phyloP scores from a whole-genome alignment of 176 grass and related monocot species.

The Hsuehochloa calcarea region DNA sequence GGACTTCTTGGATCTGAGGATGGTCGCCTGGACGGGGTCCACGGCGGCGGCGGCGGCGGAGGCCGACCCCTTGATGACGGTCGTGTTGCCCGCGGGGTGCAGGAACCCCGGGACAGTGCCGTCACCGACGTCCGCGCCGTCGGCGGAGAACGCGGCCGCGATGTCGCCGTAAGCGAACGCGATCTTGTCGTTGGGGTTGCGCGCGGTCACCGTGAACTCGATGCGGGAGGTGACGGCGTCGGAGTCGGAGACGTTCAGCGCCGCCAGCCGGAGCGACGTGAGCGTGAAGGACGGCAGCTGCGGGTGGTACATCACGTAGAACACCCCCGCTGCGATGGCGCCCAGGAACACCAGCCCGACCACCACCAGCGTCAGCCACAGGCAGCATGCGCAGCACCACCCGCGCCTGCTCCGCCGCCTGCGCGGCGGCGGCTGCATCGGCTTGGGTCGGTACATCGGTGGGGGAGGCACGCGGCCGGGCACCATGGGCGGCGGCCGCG shows the following conservation, averaged over 20 bases:
- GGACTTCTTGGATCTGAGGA: conserved; percentile 68
- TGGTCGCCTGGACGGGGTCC: conserved; percentile 55
- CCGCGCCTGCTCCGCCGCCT: conserved; percentile 54
- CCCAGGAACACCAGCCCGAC: conserved; percentile 66
- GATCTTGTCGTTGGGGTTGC: conserved; percentile 88
- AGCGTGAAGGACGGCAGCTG: conserved; percentile 67
- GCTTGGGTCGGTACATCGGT: conserved; percentile 62
- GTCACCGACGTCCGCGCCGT: conserved; percentile 54
- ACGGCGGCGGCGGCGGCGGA: conserved; percentile 34
- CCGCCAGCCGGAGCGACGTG: conserved; percentile 63
- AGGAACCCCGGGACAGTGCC: conserved; percentile 76
- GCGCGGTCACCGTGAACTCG: conserved; percentile 80
- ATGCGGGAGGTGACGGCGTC: conserved; percentile 75
- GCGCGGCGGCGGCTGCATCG: conserved; percentile 13
- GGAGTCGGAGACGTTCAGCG: conserved; percentile 68
- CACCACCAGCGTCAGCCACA: conserved; percentile 70
- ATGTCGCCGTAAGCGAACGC: conserved; percentile 76
- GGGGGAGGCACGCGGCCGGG: conserved; percentile 51
- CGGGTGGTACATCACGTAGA: conserved; percentile 90
- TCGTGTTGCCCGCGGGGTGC: conserved; percentile 63
- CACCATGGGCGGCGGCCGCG: conserved; percentile 39
- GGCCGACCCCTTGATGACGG: conserved; percentile 53
- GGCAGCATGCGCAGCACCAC: conserved; percentile 80
- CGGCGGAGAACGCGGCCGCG: conserved; percentile 46
- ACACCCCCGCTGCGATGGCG: conserved; percentile 72